A percentile compares a stretch with the other conserved stretches of the same genome.
Evolutionary conservation across 768 basidiomycete genomes (phyloP).

Genomic region (Hypholoma fasciculare): DNA sequence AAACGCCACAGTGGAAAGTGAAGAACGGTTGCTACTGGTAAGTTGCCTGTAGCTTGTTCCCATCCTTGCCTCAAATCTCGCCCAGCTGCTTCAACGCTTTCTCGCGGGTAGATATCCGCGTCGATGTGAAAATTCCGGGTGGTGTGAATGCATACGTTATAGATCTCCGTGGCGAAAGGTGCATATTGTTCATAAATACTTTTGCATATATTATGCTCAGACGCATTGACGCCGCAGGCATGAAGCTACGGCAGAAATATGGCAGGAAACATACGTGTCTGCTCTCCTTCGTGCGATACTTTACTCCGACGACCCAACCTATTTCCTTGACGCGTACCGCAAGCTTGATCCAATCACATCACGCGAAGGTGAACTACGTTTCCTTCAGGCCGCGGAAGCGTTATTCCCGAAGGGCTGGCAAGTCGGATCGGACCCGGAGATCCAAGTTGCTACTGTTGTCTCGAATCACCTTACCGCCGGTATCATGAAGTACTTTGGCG

Average conservation of each 20-base stretch:
- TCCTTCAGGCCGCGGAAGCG: constrained; percentile 87
- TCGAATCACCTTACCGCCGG: constrained; percentile 96
- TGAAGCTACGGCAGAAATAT: constrained; percentile 87
- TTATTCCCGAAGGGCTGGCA: constrained; percentile 96
- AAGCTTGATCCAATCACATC: constrained; percentile 94
- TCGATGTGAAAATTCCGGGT: constrained; percentile 98
- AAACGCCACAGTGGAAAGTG: constrained; percentile 85
- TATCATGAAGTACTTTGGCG: constrained; percentile 95
- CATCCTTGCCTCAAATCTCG: not conserved
- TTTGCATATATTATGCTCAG: not conserved
- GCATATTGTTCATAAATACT: constrained; percentile 24
- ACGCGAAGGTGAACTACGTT: constrained; percentile 85
- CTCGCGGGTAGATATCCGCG: constrained; percentile 92
- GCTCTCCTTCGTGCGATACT: constrained; percentile 89
- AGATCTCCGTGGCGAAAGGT: constrained; percentile 94
- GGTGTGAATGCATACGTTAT: constrained; percentile 94
- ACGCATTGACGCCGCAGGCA: constrained; percentile 50
- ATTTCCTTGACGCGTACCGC: constrained; percentile 90
- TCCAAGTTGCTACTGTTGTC: constrained; percentile 95
- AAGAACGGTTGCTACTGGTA: constrained; percentile 92
- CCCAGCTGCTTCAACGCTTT: constrained; percentile 96
- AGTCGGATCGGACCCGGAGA: constrained; percentile 97
- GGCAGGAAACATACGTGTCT: constrained; percentile 98
- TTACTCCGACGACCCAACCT: constrained; percentile 94
- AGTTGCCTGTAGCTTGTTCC: constrained; percentile 23